Base-by-base conservation (phyloP, 176 grass and related monocot genomes). In the Zoysia japonica region DNA sequence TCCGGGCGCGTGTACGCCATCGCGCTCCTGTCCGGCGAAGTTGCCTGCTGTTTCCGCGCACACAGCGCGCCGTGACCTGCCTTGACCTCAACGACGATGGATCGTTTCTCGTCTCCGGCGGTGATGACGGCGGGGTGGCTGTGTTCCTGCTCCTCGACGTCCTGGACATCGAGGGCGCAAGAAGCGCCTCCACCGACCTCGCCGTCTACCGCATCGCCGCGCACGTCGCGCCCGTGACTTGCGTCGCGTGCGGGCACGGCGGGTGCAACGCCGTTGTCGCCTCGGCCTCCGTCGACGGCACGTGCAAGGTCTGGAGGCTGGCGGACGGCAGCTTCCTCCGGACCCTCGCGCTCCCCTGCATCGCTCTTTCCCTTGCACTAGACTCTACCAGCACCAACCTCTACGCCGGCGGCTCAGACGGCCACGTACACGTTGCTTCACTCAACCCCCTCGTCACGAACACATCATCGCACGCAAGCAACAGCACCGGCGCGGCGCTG, bases 271-370 rank as follows among this genome's bases (percentile, higher is more conserved):
- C 80, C 38, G 16, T 67, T 2, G 5, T 84, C 13, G 69, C 71
- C 1, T 80, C 75, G 13, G 71, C 75, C 45, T 83, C 86, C 5
- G 37, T 9, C n/a, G 76, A 88, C 45, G 62, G 76, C 76, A 84
- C 87, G 2, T 85, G 78, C 64, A 89, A 89, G 65, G 11, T 89
- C 3, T 82, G 87, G 87, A 77, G 50, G 17, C 48, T 85, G 7
- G 67, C 67, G 5, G 14, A 82, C 19, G 44, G 83, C 7, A 0
- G 9, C 49, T 53, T 10, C 36, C 65, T 77, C 28, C 41, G 12
- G 14, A 81, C 82, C 61, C 14, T 88, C 12, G n/a, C n/a, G 3
- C 72, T 79, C 53, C 62, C 81, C 7, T 80, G 86, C 56, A 51
- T 28, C 17, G 19, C 56, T 1, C 74, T 72, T 52, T 84, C 69